Evolutionary conservation across 1,284 basidiomycete genomes (phyloP), one percentile per base, ranked within the genome.

Genomic region (Limonomyces culmigenus): DNA sequence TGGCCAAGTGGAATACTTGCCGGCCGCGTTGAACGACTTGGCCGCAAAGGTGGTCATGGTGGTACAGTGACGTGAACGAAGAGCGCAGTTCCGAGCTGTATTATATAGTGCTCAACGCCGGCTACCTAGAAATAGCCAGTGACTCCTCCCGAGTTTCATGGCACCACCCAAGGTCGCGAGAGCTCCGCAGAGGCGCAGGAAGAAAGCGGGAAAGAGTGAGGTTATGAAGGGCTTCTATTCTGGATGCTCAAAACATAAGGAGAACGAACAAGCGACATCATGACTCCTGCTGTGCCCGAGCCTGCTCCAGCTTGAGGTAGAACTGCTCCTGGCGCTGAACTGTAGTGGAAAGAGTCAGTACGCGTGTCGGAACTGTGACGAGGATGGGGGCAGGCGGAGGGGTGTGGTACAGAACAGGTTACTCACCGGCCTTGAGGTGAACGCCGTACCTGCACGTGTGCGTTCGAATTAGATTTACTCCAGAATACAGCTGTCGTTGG

Each of bases 291-390:
- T 56, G 51, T 43, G 59, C 61, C 52, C 71, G 63, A 32, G 48
- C 46, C 50, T 63, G 69, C 65, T 88, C 84, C 40, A 86, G 65
- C 55, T 74, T 84, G 50, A 86, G 60, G 60, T 89, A 89, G 59
- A 64, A 86, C 49, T 70, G 73, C 59, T 89, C 85, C 53, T 84
- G 78, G 41, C 63, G 65, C 50, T 76, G 74, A 39, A 85, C 85
- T 89, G 50, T 18, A 47, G 42, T 21, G 27, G 18, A 18, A 38
- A 34, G 37, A 40, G 19, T 45, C 38, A 44, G 40, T 17, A 32
- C 37, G 35, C 32, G 19, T 44, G 12, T 36, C 31, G 15, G 16
- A 10, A 10, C 6, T 32, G 8, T 6, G 8, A 17, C 8, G 16
- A 6, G 15, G 8, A 10, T 32, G 30, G 30, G 25, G 25, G 10